Evolutionary conservation across 2,329 filamentous ascomycete species (phyloP), one percentile per base, ranked within the genome.

Genomic region (Lachnellula cervina): DNA sequence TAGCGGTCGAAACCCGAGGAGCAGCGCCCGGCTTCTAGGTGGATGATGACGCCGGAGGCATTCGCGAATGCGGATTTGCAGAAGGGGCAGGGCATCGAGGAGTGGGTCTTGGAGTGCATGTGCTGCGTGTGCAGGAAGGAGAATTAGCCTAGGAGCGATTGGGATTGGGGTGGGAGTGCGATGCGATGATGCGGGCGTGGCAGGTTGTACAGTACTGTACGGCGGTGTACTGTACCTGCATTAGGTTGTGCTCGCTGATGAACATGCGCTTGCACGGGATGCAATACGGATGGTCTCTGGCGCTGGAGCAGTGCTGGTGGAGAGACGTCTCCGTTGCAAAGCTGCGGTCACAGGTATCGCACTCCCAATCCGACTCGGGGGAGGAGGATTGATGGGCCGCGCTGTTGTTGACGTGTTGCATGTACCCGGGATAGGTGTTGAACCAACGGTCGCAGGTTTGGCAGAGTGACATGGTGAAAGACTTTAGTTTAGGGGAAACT

Each of bases 31-130:
- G 72, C 68, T n/a, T 78, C 77, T 0, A 63, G 69, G 59, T 87
- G 84, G 0, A 87, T 87, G 81, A 64, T 83, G 73, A 86, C 60
- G 4, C 81, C 83, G 1, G 77, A 80, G 1, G 81, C 80, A 0
- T 77, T 77, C 9, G 74, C 69, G 58, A 74, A 81, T 2, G 8
- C 28, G 2, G 47, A 56, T 37, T 71, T 64, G 69, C 84, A 87
- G 63, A 82, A 86, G 0, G 79, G 82, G 50, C 84, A 88, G 0
- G 43, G 1, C 7, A 83, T 66, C 2, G 66, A 66, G 0, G 48
- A 56, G 62, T 87, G 83, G 46, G 67, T 63, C 5, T 70, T 70
- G 0, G 81, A 84, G 25, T 77, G 78, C 2, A 80, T 70, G 59
- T 87, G 83, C 81, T 85, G 56, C n/a, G n/a, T n/a, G 21, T 23